A percentile compares a stretch with the other conserved stretches of the same genome.
phyloP scores from a whole-genome alignment of 768 basidiomycete species.

The Podaxis carcinomalis region DNA sequence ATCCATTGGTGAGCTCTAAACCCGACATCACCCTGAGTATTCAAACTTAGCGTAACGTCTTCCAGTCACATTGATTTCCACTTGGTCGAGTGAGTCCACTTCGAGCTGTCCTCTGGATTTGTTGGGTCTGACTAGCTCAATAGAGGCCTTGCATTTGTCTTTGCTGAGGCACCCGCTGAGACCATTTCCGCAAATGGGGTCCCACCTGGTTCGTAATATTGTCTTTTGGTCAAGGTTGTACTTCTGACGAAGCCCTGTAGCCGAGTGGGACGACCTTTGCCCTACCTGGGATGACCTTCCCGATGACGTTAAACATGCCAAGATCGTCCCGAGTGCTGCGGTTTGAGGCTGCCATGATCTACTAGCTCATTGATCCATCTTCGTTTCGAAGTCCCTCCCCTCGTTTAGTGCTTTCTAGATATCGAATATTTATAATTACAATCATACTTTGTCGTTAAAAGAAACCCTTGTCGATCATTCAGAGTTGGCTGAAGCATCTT shows the following conservation, averaged over 20 bases:
- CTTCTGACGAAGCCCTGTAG: slow-evolving; percentile 1
- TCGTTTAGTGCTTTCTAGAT: too few species aligned
- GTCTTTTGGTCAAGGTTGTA: background rate
- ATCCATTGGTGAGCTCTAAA: slow-evolving; percentile 37
- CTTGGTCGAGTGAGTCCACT: background rate
- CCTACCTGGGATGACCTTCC: slow-evolving; percentile 19
- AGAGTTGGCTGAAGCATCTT: too few species aligned
- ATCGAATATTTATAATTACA: too few species aligned
- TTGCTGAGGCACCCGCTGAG: slow-evolving; percentile 24
- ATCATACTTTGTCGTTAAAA: too few species aligned
- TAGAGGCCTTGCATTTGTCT: slow-evolving; percentile 30
- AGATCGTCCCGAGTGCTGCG: background rate
- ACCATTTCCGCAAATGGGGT: slow-evolving; percentile 10
- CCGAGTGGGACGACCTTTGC: slow-evolving; percentile 20
- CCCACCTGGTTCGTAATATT: background rate
- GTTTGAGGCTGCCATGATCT: background rate
- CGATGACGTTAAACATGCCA: background rate
- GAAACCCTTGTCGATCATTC: too few species aligned
- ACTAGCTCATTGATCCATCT: too few species aligned
- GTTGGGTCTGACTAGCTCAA: background rate
- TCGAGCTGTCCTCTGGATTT: background rate
- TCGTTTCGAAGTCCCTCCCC: too few species aligned
- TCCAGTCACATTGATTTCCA: slow-evolving; percentile 8
- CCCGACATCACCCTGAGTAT: background rate
- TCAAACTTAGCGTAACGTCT: background rate